phyloP scores from a whole-genome alignment of 495 filamentous ascomycete species.

The Penicillium samsonianum region DNA sequence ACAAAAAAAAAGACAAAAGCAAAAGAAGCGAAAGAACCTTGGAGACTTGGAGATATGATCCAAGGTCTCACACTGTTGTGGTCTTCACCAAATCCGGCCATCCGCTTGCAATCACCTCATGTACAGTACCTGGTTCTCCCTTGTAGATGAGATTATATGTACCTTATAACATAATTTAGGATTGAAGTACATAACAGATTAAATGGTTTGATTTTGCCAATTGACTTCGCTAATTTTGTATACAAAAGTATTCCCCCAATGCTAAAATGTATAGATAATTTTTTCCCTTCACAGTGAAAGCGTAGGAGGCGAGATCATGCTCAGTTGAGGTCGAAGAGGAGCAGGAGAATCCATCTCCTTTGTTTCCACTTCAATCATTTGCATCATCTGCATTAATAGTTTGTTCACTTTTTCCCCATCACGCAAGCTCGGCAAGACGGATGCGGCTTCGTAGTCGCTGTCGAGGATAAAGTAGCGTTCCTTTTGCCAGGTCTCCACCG shows the following conservation, averaged over 20 bases:
- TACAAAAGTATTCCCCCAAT: slow-evolving; percentile 7
- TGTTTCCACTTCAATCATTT: slow-evolving; percentile 33
- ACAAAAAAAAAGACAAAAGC: background rate
- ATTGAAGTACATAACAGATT: background rate
- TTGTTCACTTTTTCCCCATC: slow-evolving; percentile 33
- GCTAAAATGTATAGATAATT: slow-evolving; percentile 1
- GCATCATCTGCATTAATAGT: slow-evolving; percentile 38
- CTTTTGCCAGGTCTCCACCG: slow-evolving; percentile 35
- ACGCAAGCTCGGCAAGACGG: slow-evolving; percentile 39
- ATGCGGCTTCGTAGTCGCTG: slow-evolving; percentile 43
- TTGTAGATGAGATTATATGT: background rate
- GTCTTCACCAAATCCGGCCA: slow-evolving; percentile 26
- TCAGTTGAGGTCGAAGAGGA: slow-evolving; percentile 15
- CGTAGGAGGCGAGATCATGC: slow-evolving; percentile 6
- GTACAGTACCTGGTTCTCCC: background rate
- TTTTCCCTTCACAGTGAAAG: slow-evolving; percentile 1
- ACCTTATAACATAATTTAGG: background rate
- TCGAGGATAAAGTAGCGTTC: slow-evolving; percentile 46
- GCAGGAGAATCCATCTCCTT: slow-evolving; percentile 34
- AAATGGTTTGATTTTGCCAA: slow-evolving; percentile 4
- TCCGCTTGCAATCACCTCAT: slow-evolving; percentile 26
- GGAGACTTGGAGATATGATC: background rate
- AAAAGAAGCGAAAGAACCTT: background rate
- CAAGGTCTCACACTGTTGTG: slow-evolving; percentile 1
- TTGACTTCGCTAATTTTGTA: slow-evolving; percentile 5